Evolutionary conservation across 148 eudicot species (phyloP).

Genomic region (Vaccinium myrtillus): DNA sequence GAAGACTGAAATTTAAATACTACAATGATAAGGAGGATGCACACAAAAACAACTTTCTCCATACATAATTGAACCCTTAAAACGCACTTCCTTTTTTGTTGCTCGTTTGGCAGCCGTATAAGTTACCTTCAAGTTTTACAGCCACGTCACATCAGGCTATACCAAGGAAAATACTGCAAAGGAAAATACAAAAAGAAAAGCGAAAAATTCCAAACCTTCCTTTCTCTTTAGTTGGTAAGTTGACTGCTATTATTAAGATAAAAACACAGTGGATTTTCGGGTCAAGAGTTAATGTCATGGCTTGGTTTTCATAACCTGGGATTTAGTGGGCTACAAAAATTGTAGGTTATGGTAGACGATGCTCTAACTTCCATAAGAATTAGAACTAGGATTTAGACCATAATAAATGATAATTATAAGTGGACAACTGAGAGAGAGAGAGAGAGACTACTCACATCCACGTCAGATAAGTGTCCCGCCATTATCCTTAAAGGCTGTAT

Average conservation of each 20-base stretch:
- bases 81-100: background rate
- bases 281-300: background rate
- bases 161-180: background rate
- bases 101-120: background rate
- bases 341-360: background rate
- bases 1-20: background rate
- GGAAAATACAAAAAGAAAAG: background rate
- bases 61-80: background rate
- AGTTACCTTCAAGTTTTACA: background rate
- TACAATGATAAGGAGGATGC: background rate
- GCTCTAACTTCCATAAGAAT: background rate
- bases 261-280: background rate
- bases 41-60: background rate
- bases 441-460: constrained; percentile 66
- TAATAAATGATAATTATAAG: background rate
- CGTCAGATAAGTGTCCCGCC: constrained; percentile 99
- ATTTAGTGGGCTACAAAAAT: background rate
- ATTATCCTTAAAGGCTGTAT: constrained; percentile 91
- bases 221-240: background rate
- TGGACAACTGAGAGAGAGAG: background rate
- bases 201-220: background rate
- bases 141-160: background rate
- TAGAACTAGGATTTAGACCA: background rate
- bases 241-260: background rate
- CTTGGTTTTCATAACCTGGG: background rate